phyloP scores from a whole-genome alignment of 768 basidiomycete species.

The Porphyrellus cyaneotinctus region DNA sequence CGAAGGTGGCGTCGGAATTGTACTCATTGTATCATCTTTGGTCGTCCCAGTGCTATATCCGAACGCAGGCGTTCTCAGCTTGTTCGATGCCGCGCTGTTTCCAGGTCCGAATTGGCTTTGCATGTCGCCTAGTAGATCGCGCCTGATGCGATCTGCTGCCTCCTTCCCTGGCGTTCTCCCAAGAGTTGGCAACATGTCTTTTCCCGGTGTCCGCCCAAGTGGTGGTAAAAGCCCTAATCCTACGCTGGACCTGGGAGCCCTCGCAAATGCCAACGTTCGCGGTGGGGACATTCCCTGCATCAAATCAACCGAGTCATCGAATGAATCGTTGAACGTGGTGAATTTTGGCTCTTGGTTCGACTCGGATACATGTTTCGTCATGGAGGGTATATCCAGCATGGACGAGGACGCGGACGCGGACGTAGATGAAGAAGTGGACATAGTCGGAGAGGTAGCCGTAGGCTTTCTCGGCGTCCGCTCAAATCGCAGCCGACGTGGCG shows the following conservation, averaged over 20 bases:
- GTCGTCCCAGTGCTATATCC: slow-evolving; percentile 17
- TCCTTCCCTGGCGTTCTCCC: slow-evolving; percentile 69
- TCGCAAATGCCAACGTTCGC: slow-evolving; percentile 49
- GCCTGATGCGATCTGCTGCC: slow-evolving; percentile 65
- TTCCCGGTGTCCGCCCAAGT: slow-evolving; percentile 63
- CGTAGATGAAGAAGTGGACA: slow-evolving; percentile 32
- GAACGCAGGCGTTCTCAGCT: slow-evolving; percentile 27
- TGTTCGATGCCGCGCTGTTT: slow-evolving; percentile 12
- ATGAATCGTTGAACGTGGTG: slow-evolving; percentile 27
- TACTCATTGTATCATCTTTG: slow-evolving; percentile 62
- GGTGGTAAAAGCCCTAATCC: slow-evolving; percentile 33
- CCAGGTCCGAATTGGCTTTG: slow-evolving; percentile 34
- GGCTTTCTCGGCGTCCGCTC: slow-evolving; percentile 30
- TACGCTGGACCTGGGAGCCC: slow-evolving; percentile 35
- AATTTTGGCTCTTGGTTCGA: slow-evolving; percentile 45
- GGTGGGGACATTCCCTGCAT: slow-evolving; percentile 49
- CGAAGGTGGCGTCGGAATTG: slow-evolving; percentile 67
- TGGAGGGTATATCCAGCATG: slow-evolving; percentile 48
- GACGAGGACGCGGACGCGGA: slow-evolving; percentile 25
- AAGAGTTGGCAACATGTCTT: slow-evolving; percentile 41
- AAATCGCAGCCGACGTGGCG: slow-evolving; percentile 32
- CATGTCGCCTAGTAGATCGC: slow-evolving; percentile 56
- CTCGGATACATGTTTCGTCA: slow-evolving; percentile 33
- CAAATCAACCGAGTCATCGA: slow-evolving; percentile 38
- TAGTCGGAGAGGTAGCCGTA: not conserved